Conservation (phyloP, 1,139 yeast genomes). For the Pichiaceae sp. region DNA sequence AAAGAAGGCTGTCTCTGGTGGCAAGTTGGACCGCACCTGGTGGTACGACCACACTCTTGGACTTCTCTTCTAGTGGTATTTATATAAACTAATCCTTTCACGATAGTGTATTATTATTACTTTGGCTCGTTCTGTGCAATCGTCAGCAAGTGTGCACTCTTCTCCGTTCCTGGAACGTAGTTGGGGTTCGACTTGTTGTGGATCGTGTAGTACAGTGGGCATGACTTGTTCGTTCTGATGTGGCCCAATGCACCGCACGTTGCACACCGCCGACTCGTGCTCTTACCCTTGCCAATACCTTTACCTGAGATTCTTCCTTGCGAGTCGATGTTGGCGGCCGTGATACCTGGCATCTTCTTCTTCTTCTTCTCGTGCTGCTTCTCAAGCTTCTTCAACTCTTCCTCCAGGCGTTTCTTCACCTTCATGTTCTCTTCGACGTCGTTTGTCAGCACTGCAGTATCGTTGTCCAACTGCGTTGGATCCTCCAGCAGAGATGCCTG, state of each 20-base stretch:
- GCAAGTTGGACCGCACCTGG: conserved; percentile 11
- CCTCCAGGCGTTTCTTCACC: conserved; percentile 71
- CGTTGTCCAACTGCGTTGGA: conserved; percentile 29
- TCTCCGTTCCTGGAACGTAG: conserved; percentile 23
- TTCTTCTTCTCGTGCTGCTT: conserved; percentile 56
- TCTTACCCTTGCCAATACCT: conserved; percentile 68
- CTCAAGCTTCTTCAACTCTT: conserved; percentile 76
- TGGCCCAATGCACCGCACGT: conserved; percentile 96
- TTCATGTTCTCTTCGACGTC: conserved; percentile 80
- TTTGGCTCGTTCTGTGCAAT: too few species aligned
- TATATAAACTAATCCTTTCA: too few species aligned
- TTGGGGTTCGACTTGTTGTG: conserved; percentile 26
- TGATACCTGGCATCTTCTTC: conserved; percentile 30
- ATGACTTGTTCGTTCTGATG: conserved; percentile 79
- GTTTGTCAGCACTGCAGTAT: conserved; percentile 69
- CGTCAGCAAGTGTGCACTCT: conserved; percentile 14
- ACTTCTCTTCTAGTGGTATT: conserved; percentile 9
- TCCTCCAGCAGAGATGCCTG: conserved; percentile 58
- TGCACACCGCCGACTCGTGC: conserved; percentile 80
- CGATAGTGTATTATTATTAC: too few species aligned
- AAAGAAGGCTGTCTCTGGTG: conserved; percentile 6
- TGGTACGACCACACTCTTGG: conserved; percentile 18
- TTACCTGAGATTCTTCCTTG: conserved; percentile 40
- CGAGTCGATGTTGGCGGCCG: conserved; percentile 40
- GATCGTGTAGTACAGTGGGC: conserved; percentile 62